phyloP scores from a whole-genome alignment of 2,329 filamentous ascomycete species.

The Trichophyton rubrum region DNA sequence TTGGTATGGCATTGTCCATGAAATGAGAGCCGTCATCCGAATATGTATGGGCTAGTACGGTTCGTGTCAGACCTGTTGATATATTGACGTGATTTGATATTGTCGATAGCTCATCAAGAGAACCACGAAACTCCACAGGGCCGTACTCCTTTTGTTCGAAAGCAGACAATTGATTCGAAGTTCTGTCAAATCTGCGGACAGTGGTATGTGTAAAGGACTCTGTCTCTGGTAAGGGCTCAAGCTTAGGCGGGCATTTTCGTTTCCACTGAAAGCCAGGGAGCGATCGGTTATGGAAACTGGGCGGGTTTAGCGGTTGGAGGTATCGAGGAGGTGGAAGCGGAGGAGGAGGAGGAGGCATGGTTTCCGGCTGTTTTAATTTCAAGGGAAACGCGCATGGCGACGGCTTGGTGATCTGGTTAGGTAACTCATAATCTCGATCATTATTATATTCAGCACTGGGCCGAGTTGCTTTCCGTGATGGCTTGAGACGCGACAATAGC shows the following conservation, averaged over 20 bases:
- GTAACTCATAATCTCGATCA: background rate
- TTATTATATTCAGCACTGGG: background rate
- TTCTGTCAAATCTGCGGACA: background rate
- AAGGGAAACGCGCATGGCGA: background rate
- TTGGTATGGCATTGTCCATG: slow-evolving; percentile 9
- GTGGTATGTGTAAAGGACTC: background rate
- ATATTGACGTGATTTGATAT: background rate
- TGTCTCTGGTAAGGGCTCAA: background rate
- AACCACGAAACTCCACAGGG: background rate
- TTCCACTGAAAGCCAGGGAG: background rate
- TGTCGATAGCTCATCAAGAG: background rate
- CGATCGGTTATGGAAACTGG: background rate
- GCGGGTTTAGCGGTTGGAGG: background rate
- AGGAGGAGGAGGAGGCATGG: too few species aligned
- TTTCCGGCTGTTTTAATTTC: background rate
- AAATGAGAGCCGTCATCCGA: background rate
- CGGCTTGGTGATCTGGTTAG: background rate
- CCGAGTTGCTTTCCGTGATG: background rate
- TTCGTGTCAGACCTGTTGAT: background rate
- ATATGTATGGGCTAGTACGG: slow-evolving; percentile 1
- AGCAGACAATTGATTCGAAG: background rate
- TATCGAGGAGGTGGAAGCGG: background rate
- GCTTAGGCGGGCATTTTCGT: background rate
- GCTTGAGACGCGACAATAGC: background rate
- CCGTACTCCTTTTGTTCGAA: background rate